A percentile compares a stretch with the other conserved stretches of the same genome.
Evolutionary conservation across 805 yeast genomes (phyloP).

Genomic region (Candida gorgasii): DNA sequence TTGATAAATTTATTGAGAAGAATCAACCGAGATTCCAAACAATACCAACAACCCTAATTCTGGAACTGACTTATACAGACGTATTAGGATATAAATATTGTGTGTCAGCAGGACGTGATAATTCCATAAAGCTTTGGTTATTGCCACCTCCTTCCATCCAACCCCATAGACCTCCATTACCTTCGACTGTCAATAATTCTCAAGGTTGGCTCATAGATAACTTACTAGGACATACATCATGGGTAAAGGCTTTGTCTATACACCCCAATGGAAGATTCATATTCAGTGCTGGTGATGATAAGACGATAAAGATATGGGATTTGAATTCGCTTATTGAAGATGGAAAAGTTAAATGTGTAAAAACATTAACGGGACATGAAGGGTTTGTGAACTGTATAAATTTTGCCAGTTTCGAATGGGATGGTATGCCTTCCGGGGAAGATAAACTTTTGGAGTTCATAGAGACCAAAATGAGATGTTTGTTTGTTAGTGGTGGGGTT

Average conservation of each 20-base stretch:
- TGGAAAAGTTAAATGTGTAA: constrained; percentile 46
- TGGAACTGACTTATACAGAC: constrained; percentile 27
- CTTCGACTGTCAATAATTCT: constrained; percentile 51
- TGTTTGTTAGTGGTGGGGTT: constrained; percentile 63
- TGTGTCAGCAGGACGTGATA: constrained; percentile 80
- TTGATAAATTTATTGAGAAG: constrained; percentile 47
- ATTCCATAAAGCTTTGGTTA: constrained; percentile 71
- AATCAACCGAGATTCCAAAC: constrained; percentile 31
- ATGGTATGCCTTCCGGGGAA: constrained; percentile 18
- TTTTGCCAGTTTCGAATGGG: constrained; percentile 48
- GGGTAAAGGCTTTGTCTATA: constrained; percentile 71
- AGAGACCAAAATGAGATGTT: constrained; percentile 56
- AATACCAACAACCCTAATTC: constrained; percentile 31
- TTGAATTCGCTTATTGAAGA: constrained; percentile 38
- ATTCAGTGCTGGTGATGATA: constrained; percentile 78
- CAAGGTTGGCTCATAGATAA: constrained; percentile 60
- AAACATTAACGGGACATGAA: constrained; percentile 62
- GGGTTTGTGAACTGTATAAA: constrained; percentile 69
- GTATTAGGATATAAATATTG: constrained; percentile 67
- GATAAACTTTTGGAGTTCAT: constrained; percentile 31
- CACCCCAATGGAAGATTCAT: constrained; percentile 78
- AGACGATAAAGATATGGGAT: constrained; percentile 77
- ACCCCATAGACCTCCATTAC: constrained; percentile 56
- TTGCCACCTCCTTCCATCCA: constrained; percentile 65
- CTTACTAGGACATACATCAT: constrained; percentile 75